Percentiles rank a stretch among this genome's conserved stretches.
Evolutionary conservation across 2,329 filamentous ascomycete genomes (phyloP).

Genomic region (Colletotrichum cereale): DNA sequence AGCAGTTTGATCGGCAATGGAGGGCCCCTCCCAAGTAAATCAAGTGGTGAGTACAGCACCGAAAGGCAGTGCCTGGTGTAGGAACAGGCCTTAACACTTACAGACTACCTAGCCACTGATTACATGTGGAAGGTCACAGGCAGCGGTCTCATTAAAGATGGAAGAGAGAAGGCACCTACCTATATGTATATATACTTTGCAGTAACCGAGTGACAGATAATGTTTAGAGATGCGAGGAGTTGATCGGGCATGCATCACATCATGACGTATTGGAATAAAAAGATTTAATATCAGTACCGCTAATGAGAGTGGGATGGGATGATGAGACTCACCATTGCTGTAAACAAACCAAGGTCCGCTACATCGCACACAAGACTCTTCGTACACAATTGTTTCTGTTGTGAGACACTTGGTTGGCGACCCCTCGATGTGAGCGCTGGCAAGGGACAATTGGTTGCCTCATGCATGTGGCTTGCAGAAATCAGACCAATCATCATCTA

Average conservation of each 20-base stretch:
- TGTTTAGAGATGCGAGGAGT: too few relatives aligned
- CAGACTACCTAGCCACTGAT: too few relatives aligned
- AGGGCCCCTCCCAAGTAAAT: background rate
- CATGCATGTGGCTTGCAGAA: background rate
- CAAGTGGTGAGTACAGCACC: background rate
- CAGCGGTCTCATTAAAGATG: too few relatives aligned
- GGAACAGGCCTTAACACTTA: too few relatives aligned
- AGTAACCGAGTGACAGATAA: too few relatives aligned
- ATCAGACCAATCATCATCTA: background rate
- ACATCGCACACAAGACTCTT: background rate
- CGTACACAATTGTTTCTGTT: background rate
- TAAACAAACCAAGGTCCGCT: background rate
- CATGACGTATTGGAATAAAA: too few relatives aligned
- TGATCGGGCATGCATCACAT: too few relatives aligned
- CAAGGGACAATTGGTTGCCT: background rate
- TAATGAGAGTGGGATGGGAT: background rate
- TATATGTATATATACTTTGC: too few relatives aligned
- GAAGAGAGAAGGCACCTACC: too few relatives aligned
- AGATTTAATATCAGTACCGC: background rate
- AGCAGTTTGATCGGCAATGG: background rate
- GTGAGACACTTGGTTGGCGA: background rate
- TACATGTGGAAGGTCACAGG: too few relatives aligned
- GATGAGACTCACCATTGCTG: background rate
- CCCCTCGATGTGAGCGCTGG: background rate
- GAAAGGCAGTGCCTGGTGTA: too few relatives aligned